phyloP scores from a whole-genome alignment of 2,329 filamentous ascomycete genomes.

The Botrytis paeoniae region DNA sequence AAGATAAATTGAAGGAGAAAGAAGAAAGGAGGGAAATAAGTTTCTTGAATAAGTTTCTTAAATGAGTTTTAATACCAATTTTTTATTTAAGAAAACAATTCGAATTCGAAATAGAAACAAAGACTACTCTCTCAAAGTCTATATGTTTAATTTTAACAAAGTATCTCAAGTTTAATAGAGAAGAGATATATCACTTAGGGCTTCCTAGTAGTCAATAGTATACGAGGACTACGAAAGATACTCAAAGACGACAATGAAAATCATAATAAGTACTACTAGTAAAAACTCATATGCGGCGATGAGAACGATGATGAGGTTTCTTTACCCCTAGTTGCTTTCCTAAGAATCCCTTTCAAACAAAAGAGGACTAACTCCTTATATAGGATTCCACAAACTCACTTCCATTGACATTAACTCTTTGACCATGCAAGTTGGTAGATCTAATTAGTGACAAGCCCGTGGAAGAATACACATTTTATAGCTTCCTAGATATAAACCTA shows the following conservation, averaged over 20 bases:
- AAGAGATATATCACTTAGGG: neutral
- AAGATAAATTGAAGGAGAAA: no score
- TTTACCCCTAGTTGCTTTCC: neutral
- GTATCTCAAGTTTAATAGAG: neutral
- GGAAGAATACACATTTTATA: neutral
- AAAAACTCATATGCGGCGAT: neutral
- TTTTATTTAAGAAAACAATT: no score
- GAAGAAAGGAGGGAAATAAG: no score
- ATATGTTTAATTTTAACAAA: no score
- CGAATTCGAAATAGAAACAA: no score
- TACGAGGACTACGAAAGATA: accelerated
- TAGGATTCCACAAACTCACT: neutral
- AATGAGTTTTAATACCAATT: no score
- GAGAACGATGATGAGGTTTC: no score
- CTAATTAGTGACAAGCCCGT: neutral
- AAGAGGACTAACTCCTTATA: neutral
- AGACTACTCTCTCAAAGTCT: no score
- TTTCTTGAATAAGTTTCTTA: no score
- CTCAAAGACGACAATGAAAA: neutral
- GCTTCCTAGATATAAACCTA: neutral
- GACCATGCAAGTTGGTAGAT: accelerated
- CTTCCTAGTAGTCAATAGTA: neutral
- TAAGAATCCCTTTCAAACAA: neutral
- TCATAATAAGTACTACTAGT: no score
- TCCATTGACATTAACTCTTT: accelerated